These are phyloP conservation scores for Trypanosoma platydactyli DNA, from an alignment of 208 protist genomes.

Conservation along the genomic window DNA sequence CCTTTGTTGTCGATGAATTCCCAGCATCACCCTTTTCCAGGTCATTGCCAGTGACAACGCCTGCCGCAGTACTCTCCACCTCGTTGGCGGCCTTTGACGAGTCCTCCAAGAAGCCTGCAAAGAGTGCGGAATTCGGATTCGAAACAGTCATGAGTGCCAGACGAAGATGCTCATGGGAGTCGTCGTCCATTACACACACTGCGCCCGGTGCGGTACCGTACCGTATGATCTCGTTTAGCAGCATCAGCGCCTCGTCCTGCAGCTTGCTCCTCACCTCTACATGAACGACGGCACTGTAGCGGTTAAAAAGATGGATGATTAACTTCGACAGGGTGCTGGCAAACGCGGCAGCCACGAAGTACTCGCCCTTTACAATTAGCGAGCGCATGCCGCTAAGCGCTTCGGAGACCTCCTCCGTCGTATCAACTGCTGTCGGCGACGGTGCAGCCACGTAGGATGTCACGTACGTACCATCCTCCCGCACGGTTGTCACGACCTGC, in stretches of 20 bases:
- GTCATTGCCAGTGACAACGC: neutral
- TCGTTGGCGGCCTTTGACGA: conserved; percentile 61
- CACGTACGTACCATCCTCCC: conserved; percentile 94
- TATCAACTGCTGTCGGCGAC: neutral
- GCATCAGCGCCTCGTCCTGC: conserved; percentile 59
- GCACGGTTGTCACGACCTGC: conserved; percentile 72
- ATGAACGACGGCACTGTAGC: conserved; percentile 21
- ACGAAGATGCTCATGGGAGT: conserved; percentile 91
- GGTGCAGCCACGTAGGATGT: conserved; percentile 61
- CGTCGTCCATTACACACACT: conserved; percentile 58
- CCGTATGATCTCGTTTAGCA: conserved; percentile 74
- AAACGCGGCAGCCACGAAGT: conserved; percentile 92
- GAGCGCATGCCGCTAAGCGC: conserved; percentile 44
- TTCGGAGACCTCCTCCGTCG: conserved; percentile 2
- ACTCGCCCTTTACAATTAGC: conserved; percentile 87
- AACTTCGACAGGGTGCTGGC: conserved; percentile 94
- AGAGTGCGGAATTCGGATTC: conserved; percentile 46
- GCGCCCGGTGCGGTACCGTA: conserved; percentile 59
- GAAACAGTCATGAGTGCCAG: conserved; percentile 60
- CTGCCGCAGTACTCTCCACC: conserved; percentile 24
- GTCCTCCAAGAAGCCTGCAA: conserved; percentile 64
- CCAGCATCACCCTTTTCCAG: neutral
- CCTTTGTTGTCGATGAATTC: neutral
- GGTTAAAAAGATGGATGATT: conserved; percentile 68
- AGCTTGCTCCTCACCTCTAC: conserved; percentile 35